Base-by-base conservation (phyloP, 1,284 basidiomycete genomes). In the Tylopilus sp. region DNA sequence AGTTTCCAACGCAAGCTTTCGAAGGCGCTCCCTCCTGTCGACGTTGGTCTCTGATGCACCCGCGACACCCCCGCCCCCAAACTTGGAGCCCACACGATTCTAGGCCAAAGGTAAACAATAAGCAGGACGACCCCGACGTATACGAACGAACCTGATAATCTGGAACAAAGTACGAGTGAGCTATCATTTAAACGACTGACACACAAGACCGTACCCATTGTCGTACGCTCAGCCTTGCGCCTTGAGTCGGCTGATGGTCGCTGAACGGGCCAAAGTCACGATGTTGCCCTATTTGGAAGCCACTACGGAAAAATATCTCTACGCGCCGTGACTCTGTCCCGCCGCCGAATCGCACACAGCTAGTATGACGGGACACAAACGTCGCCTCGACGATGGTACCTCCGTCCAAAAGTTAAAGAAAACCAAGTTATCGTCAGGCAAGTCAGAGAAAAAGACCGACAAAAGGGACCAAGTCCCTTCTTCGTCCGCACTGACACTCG, bases 71-170 rank as follows among this genome's bases (percentile, higher is more conserved):
- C 93, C 93, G 51, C 92, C 91, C 57, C 94, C 93, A 65, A 97
- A 96, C 69, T 96, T 97, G 46, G 91, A 94, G 43, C 93, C 93
- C 45, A 94, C 92, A 68, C 92, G 89, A 77, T 94, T 94, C 89
- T 94, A 36, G 25, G 33, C 15, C 0, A 33, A 57, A n/a, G 44
- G 34, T 57, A 21, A 50, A 33, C 13, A 18, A 41, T 2, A 38
- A 36, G 16, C 5, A 23, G 1, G 12, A 19, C 4, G 2, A 16
- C 42, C 19, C 18, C 18, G 5, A 38, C 3, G 5, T 2, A 7
- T 18, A 33, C 16, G 19, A 18, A 48, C 64, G 28, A 51, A 77
- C 75, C 67, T 77, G 75, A 54, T 70, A 78, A 65, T 78, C 75
- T 78, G 45, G 5, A 44, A 55, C 26, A 43, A 16, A 30, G 19